These are phyloP conservation scores for Thielaviopsis ethacetica DNA, from an alignment of 2,329 filamentous ascomycete genomes.

Conservation along the genomic window DNA sequence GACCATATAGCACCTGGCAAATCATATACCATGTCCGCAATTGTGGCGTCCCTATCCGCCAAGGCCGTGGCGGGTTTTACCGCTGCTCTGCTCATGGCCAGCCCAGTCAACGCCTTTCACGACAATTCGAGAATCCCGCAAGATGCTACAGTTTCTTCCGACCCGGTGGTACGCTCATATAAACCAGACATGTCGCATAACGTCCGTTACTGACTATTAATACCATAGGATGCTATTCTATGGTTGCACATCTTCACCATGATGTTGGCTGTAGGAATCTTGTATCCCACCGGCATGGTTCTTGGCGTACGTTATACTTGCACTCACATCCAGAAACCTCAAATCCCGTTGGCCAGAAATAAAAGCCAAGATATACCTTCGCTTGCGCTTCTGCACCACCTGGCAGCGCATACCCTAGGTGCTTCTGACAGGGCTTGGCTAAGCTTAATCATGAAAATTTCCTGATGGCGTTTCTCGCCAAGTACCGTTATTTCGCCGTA, in stretches of 20 bases:
- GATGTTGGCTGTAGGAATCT: constrained; percentile 71
- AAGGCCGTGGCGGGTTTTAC: constrained; percentile 9
- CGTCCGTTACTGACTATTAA: background rate
- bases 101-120: constrained; percentile 6
- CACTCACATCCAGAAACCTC: background rate
- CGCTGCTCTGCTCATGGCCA: constrained; percentile 1
- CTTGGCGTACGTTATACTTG: constrained; percentile 49
- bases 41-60: background rate
- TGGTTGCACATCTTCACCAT: constrained; percentile 91
- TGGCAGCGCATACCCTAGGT: background rate
- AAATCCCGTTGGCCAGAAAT: background rate
- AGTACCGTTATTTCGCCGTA: background rate
- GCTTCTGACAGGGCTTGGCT: background rate
- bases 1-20: background rate
- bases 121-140: constrained; percentile 8
- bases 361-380: background rate
- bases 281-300: constrained; percentile 93
- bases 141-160: constrained; percentile 9
- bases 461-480: background rate
- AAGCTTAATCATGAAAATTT: background rate
- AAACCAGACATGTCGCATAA: background rate
- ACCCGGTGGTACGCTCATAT: constrained; percentile 1
- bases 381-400: background rate
- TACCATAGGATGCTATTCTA: constrained; percentile 54
- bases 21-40: background rate